Evolutionary conservation across 371 early-diverging fungal genomes (phyloP), one percentile per base, ranked within the genome.

Genomic region (Apophysomyces variabilis): DNA sequence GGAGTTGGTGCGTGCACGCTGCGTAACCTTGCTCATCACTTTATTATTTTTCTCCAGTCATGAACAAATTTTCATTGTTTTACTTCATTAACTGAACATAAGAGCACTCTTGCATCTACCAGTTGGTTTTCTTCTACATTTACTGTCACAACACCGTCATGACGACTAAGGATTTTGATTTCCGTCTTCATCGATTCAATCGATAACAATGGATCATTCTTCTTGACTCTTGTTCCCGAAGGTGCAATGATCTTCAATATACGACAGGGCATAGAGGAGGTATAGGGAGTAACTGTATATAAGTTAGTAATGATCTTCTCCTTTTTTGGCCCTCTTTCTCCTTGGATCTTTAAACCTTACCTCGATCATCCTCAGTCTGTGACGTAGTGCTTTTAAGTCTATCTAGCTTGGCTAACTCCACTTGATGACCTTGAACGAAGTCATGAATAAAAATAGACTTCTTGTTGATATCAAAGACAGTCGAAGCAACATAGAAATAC

Each of bases 181-280:
- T 92, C 91, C 35, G 89, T 92, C 72, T 92, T 92, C 91, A 92
- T 92, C 35, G 87, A 85, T 69, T 92, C 92, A 64, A 92, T 85
- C 0, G 89, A 88, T 64, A 92, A 65, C 21, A 92, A 74, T 3
- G 86, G 76, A 45, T 84, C 85, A 37, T 89, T 88, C 72, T 85
- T 85, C 63, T 85, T 80, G 35, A 91, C 88, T 1, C 63, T 60
- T 0, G 85, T 70, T 1, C 91, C 90, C 5, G 79, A 68, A 32
- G 87, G 78, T 14, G 84, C 75, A 37, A 87, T 67, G 12, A 92
- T 68, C 69, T 84, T 82, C 39, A 90, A 77, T 39, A 90, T 83
- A 45, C 87, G 87, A 72, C 90, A 92, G 7, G 90, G 92, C 91
- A 92, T 92, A 1, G 90, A 87, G 1, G 92, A 83, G 14, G 83